Percentiles rank a stretch among this genome's conserved stretches.
phyloP scores from a whole-genome alignment of 345 rosid species.

The Erodium maritimum region DNA sequence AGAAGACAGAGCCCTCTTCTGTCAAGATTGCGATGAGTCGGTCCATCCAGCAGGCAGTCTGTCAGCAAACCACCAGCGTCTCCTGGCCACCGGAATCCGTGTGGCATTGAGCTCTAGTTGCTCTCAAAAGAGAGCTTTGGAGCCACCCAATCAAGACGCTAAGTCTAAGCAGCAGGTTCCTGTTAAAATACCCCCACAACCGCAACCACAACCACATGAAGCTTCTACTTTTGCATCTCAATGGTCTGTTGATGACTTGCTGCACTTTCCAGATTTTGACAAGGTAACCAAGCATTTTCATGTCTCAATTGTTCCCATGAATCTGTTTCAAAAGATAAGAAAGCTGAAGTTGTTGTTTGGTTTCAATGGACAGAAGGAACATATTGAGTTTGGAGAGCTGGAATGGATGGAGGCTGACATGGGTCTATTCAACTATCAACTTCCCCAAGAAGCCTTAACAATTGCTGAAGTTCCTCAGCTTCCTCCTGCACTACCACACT shows the following conservation, averaged over 20 bases:
- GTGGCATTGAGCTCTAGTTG: constrained; percentile 67
- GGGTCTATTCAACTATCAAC: constrained; percentile 53
- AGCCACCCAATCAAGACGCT: too few species aligned
- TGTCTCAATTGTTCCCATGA: too few species aligned
- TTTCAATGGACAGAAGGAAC: constrained; percentile 47
- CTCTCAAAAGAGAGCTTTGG: too few species aligned
- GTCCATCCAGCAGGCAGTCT: constrained; percentile 67
- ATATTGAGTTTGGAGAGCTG: constrained; percentile 61
- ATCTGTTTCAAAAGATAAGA: neutral
- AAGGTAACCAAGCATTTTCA: constrained; percentile 37
- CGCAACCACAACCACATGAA: too few species aligned
- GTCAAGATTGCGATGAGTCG: constrained; percentile 75
- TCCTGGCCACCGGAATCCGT: constrained; percentile 81
- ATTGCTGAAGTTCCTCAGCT: constrained; percentile 92
- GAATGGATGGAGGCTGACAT: constrained; percentile 72
- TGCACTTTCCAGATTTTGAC: too few species aligned
- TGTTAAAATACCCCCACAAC: too few species aligned
- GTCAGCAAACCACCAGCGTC: constrained; percentile 82
- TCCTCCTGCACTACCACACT: constrained; percentile 30
- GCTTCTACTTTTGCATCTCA: constrained; percentile 28
- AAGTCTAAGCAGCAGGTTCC: too few species aligned
- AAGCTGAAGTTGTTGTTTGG: neutral
- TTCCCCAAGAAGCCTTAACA: constrained; percentile 45
- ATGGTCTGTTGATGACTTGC: constrained; percentile 74
- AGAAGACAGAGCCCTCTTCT: constrained; percentile 89